Base-by-base conservation (phyloP, 257 asterid species). In the Jaltomata sinuosa region DNA sequence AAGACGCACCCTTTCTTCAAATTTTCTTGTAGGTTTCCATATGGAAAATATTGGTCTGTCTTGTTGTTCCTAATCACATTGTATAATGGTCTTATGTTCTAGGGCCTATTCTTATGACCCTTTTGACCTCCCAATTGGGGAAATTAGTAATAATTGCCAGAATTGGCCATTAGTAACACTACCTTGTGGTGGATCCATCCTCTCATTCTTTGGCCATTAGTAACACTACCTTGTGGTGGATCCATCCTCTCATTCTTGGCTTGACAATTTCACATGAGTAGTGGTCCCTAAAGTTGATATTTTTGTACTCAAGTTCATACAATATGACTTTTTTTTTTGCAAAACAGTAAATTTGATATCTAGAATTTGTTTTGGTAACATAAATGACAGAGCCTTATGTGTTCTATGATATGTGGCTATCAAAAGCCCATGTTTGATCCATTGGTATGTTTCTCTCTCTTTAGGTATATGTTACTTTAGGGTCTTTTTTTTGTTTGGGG, bases 261-360 rank as follows among this genome's bases (percentile, higher is more conserved):
- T 22, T 45, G 81, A 45, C 81, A 74, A 74, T 74, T 74, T 74
- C 81, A 45, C 40, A 74, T 74, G 81, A 74, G 38, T 12, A 22
- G 59, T 69, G 78, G 86, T 83, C 88, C 18, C 65, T 45, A 25
- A 72, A 86, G 50, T 67, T 49, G 55, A 86, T 67, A 68, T 57
- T 54, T 82, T 57, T 67, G 50, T 52, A 69, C 61, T 65, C 65
- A 49, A 27, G 47, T 47, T 25, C 81, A 83, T 22, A 50, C 47
- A 2, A 59, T 1, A 45, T 14, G 38, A 45, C 38, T 8, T 45
- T 42, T 8, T 45, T 42, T 64, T 62, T 9, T 64, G 40, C n/a
- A 29, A 29, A 64, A 15, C 4, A 42, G 72, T 31, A 65, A 8
- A 65, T 65, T 14, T 65, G 47, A 65, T 65, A 65, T 65, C 76